Evolutionary conservation across 148 eudicot species (phyloP).

Genomic region (Rhododendron williamsianum): DNA sequence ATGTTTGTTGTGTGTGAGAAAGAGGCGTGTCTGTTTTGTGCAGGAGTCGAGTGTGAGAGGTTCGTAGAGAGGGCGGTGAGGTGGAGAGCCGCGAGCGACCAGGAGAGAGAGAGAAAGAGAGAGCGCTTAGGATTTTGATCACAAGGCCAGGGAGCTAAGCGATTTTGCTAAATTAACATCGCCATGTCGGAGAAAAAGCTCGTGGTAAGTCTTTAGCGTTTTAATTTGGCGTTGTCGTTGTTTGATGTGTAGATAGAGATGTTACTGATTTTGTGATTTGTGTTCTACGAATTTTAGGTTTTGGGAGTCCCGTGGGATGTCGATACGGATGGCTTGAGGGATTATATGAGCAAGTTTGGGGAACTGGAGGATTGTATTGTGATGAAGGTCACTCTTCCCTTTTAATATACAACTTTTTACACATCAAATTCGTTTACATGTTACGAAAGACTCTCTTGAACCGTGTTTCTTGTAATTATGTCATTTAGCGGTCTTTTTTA

Average conservation of each 20-base stretch:
- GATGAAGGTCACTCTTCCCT: slow-evolving; percentile 64
- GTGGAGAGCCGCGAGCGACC: slow-evolving; percentile 21
- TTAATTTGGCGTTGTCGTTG: neutral
- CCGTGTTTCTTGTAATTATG: neutral
- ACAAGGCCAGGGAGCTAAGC: neutral
- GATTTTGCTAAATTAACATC: neutral
- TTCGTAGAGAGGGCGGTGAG: slow-evolving; percentile 41
- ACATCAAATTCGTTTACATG: neutral
- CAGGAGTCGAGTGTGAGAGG: slow-evolving; percentile 91
- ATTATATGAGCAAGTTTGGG: slow-evolving; percentile 86
- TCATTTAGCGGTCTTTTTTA: neutral
- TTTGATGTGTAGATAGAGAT: neutral
- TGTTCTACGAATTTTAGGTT: slow-evolving; percentile 39
- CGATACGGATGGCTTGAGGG: slow-evolving; percentile 92
- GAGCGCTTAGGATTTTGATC: neutral
- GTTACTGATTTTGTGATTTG: neutral
- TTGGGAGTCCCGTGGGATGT: slow-evolving; percentile 98
- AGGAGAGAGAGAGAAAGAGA: slow-evolving; percentile 6
- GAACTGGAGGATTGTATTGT: slow-evolving; percentile 95
- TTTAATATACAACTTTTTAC: neutral
- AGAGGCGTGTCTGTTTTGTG: slow-evolving; percentile 91
- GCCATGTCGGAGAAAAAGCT: slow-evolving; percentile 76
- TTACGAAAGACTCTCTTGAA: neutral
- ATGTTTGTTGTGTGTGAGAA: slow-evolving; percentile 78
- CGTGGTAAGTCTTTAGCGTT: slow-evolving; percentile 49